Conservation (phyloP, 129 eudicot species). For the Cynara cardunculus region DNA sequence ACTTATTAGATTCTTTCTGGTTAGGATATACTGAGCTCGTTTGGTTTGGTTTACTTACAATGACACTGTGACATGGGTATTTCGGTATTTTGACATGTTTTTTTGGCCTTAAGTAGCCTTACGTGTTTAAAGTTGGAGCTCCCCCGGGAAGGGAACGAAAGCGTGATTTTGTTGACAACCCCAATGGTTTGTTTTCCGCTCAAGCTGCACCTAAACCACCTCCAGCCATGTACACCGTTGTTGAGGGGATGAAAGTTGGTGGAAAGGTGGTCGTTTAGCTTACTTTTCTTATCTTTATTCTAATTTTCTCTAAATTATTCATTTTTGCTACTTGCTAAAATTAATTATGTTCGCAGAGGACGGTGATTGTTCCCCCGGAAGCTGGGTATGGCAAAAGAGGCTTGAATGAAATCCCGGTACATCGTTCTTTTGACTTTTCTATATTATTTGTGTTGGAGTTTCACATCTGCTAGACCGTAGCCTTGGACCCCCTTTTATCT, state of each 20-base stretch:
- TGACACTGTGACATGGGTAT: slow-evolving; percentile 10
- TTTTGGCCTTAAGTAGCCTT: slow-evolving; percentile 64
- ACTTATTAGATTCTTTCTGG: neutral
- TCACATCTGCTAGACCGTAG: neutral
- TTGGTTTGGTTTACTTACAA: neutral
- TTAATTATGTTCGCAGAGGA: slow-evolving; percentile 43
- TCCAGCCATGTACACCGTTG: slow-evolving; percentile 69
- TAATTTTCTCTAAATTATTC: neutral
- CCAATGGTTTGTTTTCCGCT: slow-evolving; percentile 94
- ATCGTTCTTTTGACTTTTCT: neutral
- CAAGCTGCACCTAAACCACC: slow-evolving; percentile 99
- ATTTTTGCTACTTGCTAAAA: neutral
- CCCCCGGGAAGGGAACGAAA: slow-evolving; percentile 90
- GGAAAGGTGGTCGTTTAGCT: slow-evolving; percentile 53
- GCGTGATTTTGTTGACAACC: slow-evolving; percentile 86
- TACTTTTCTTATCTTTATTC: neutral
- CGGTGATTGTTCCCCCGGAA: slow-evolving; percentile 90
- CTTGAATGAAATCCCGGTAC: slow-evolving; percentile 92
- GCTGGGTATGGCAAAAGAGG: slow-evolving; percentile 88
- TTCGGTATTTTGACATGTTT: slow-evolving; percentile 17
- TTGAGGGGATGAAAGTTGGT: slow-evolving; percentile 95
- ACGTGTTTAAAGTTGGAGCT: slow-evolving; percentile 91
- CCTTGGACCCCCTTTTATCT: neutral
- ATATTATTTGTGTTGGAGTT: neutral
- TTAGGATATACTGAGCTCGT: neutral